Base-by-base conservation (phyloP, 176 grass and related monocot species). In the bread wheat (Triticum aestivum) region DNA sequence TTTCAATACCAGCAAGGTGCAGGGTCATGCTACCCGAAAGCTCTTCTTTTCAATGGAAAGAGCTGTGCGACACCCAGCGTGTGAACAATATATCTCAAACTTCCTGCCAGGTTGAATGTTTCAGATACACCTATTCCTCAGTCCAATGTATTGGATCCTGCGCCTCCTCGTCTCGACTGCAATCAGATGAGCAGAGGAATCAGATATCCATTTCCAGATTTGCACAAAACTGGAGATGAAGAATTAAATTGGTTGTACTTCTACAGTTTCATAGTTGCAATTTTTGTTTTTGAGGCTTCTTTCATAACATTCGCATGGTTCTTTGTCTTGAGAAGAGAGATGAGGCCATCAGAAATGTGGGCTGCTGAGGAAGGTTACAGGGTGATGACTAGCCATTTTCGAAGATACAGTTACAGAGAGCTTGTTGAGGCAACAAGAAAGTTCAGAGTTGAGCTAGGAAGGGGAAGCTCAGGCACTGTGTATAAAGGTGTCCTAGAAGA, bases 271-370 rank as follows among this genome's bases (percentile, higher is more conserved):
- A 34, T 35, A 75, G 56, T 59, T 59, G 56, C 56, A 59, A 59
- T 59, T 59, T 59, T 59, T 59, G 54, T 59, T 59, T 20, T 91
- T 80, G 85, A 91, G 64, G 74, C 54, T 84, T 59, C 65, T n/a
- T 91, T 91, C 47, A 91, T 91, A 76, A 61, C 67, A 37, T 69
- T 85, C 58, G 85, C 81, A 75, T 88, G 80, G 86, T 88, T 82
- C 38, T 91, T 91, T 79, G 51, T 85, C 41, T 41, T 88, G 62
- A 72, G 38, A 74, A 68, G 44, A 38, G 86, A 81, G 12, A 81
- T 74, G 13, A 69, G 10, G 24, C 80, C 85, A 88, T 84, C 67
- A 69, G 44, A 91, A 81, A n/a, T 84, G 42, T 68, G 62, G 73
- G 61, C 73, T 8, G 20, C 73, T 27, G 65, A 88, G 64, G 86